A percentile compares a stretch with the other conserved stretches of the same genome.
Conservation (phyloP, 2,329 filamentous ascomycete species). For the Arthrocladium fulminans region DNA sequence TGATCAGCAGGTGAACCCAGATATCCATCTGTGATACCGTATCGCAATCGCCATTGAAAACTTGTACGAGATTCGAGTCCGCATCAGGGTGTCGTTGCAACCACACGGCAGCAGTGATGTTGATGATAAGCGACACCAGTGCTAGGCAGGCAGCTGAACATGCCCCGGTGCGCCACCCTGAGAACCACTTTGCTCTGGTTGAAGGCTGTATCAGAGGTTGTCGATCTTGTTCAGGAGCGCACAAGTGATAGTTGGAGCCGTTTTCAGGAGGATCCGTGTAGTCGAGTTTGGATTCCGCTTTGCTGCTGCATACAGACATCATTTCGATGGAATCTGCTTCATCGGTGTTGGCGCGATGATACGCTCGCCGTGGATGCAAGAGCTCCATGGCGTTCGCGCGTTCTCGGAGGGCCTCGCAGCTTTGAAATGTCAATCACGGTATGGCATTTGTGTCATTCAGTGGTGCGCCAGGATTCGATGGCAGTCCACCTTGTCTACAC, state of each 20-base stretch:
- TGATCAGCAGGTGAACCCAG: constrained; percentile 29
- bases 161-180: constrained; percentile 18
- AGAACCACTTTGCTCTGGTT: constrained; percentile 6
- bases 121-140: constrained; percentile 16
- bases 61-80: constrained; percentile 9
- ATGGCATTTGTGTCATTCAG: too few species aligned
- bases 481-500: too few species aligned
- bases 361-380: constrained; percentile 8
- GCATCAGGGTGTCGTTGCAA: constrained; percentile 5
- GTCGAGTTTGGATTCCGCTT: constrained; percentile 8
- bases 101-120: constrained; percentile 15
- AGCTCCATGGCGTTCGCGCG: constrained; percentile 10
- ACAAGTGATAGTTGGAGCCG: not conserved
- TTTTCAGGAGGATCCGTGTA: not conserved
- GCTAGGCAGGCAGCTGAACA: constrained; percentile 12
- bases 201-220: not conserved
- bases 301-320: not conserved
- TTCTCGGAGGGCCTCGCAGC: too few species aligned
- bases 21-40: constrained; percentile 13
- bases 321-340: constrained; percentile 10
- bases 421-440: too few species aligned
- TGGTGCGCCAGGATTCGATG: too few species aligned
- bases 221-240: not conserved
- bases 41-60: constrained; percentile 16
- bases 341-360: constrained; percentile 8